Percentiles rank a stretch among this genome's conserved stretches.
These are phyloP conservation scores for Salmacisia buchloeana DNA, from an alignment of 1,284 basidiomycete genomes.

Conservation along the genomic window DNA sequence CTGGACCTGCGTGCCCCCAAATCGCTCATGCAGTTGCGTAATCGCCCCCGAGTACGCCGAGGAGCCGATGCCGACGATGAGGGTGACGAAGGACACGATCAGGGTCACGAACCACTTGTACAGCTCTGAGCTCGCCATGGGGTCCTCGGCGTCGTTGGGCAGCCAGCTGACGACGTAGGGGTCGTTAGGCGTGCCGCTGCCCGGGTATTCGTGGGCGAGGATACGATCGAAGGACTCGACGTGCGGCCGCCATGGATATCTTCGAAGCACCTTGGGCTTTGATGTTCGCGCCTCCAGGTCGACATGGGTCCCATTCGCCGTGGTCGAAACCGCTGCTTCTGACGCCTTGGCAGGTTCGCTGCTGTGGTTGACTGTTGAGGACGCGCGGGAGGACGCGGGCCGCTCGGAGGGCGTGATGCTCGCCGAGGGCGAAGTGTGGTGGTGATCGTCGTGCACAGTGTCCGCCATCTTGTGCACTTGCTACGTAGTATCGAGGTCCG, in stretches of 20 bases:
- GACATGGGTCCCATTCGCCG: too few relatives aligned
- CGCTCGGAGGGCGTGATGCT: too few relatives aligned
- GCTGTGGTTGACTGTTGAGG: too few relatives aligned
- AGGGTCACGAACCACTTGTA: slow-evolving; percentile 35
- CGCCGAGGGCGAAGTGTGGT: too few relatives aligned
- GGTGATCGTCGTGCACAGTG: too few relatives aligned
- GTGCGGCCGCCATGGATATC: background rate
- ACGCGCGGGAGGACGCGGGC: too few relatives aligned
- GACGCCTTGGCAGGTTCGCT: too few relatives aligned
- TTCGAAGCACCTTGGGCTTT: too few relatives aligned
- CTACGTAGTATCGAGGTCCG: too few relatives aligned
- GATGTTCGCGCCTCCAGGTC: too few relatives aligned
- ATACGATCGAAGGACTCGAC: slow-evolving; percentile 51
- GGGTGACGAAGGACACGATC: slow-evolving; percentile 40
- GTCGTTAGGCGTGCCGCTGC: slow-evolving; percentile 50
- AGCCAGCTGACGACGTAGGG: slow-evolving; percentile 51
- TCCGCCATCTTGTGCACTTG: too few relatives aligned
- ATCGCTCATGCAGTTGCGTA: slow-evolving; percentile 12
- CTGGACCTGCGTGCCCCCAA: slow-evolving; percentile 17
- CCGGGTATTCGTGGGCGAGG: slow-evolving; percentile 48
- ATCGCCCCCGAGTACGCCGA: slow-evolving; percentile 64
- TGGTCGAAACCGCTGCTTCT: too few relatives aligned
- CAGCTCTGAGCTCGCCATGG: slow-evolving; percentile 13
- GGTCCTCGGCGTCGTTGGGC: slow-evolving; percentile 30
- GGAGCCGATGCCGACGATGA: slow-evolving; percentile 57